phyloP scores from a whole-genome alignment of 2,329 filamentous ascomycete species.

The Aspergillus japonicus region DNA sequence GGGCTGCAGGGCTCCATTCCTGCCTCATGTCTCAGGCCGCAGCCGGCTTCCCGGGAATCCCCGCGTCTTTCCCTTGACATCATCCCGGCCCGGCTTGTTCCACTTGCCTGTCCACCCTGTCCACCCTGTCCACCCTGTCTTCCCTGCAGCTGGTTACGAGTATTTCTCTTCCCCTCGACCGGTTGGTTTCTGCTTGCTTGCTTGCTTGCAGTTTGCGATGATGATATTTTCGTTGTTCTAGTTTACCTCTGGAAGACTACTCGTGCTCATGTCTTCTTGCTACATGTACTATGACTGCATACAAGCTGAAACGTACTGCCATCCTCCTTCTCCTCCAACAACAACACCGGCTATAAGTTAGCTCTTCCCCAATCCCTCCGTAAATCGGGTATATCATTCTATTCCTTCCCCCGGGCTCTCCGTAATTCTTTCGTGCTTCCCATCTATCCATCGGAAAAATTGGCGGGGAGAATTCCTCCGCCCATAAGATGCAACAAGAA shows the following conservation, averaged over 20 bases:
- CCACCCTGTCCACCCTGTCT: too few species aligned
- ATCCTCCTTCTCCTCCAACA: neutral
- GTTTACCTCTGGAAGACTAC: neutral
- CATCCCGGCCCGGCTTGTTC: conserved; percentile 11
- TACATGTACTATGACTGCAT: neutral
- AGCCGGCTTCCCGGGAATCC: conserved; percentile 22
- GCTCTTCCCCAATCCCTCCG: neutral
- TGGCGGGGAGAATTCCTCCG: conserved; percentile 19
- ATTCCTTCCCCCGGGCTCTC: conserved; percentile 17
- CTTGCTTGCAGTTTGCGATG: neutral
- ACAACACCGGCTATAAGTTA: neutral
- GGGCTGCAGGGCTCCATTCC: neutral
- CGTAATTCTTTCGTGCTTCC: conserved; percentile 30
- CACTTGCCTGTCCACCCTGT: neutral
- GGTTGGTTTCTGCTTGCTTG: neutral
- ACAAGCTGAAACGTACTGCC: neutral
- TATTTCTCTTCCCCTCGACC: neutral
- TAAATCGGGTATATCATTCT: conserved; percentile 6
- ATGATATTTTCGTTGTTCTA: neutral
- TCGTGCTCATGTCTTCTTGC: neutral
- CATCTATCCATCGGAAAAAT: conserved; percentile 18
- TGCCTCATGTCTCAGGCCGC: conserved; percentile 18
- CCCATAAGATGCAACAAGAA: conserved; percentile 3
- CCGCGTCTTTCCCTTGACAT: conserved; percentile 28
- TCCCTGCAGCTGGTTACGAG: neutral